Base-by-base conservation (phyloP, 257 asterid species). In the Lavandula angustifolia region DNA sequence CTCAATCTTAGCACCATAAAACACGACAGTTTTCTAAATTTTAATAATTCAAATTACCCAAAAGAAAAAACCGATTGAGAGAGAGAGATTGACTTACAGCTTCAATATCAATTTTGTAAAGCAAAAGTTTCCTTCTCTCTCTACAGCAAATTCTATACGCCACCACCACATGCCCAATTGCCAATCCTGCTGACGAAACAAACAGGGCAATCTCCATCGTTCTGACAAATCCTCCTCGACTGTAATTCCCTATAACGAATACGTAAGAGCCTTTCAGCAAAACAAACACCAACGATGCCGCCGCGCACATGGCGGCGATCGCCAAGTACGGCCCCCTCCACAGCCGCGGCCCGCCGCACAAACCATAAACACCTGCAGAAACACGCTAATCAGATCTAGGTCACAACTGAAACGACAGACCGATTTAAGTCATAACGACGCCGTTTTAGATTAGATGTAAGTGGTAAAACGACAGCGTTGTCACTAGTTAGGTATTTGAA, bases 91-190 rank as follows among this genome's bases (percentile, higher is more conserved):
- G 80, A 85, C 98, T 84, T 84, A 88, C 98, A 49, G 98, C 95
- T 82, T 92, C 98, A 10, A 88, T 75, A 53, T 92, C 98, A 55
- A 92, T 92, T 61, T 88, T 88, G 95, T 84, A 92, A 12, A 92
- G 94, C 7, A 86, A 89, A 54, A 92, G 94, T 76, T 92, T 92
- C 42, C 96, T 79, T 51, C 96, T 76, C 75, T 92, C 98, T 55
- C 91, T 71, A 75, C 98, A 88, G 34, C 95, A 84, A 8, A 84
- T 92, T 66, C 95, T 74, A 57, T 92, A 88, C 16, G 98, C 98
- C 79, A 84, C 96, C 34, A 76, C 88, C 8, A 88, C 76, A 49
- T 92, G 98, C 5, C 92, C 96, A 63, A 88, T 64, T 3, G 96
- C 98, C 70, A 92, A 44, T 0, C 64, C 84, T 79, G 79, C 40